phyloP scores from a whole-genome alignment of 768 basidiomycete genomes.

The Lentinus brumalis region DNA sequence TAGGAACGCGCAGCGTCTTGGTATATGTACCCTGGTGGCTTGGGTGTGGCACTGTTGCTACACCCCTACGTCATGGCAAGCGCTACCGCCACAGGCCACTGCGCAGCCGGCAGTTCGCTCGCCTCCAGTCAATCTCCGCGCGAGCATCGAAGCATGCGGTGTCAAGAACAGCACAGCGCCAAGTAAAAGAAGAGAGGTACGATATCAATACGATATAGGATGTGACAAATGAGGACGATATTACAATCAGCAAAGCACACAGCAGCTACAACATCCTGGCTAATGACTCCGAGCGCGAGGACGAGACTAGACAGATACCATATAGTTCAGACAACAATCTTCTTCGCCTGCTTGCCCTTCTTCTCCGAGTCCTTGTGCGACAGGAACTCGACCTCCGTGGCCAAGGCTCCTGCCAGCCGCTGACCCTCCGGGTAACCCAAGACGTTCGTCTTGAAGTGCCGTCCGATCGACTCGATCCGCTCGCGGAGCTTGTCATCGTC shows the following conservation, averaged over 20 bases:
- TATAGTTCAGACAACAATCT: constrained; percentile 61
- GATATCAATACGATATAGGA: constrained; percentile 17
- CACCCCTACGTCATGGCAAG: constrained; percentile 28
- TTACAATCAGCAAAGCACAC: constrained; percentile 26
- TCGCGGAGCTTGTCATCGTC: constrained; percentile 66
- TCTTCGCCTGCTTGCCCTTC: constrained; percentile 84
- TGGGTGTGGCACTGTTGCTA: constrained; percentile 18
- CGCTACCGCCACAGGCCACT: neutral
- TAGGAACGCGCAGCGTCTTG: constrained; percentile 14
- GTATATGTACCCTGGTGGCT: constrained; percentile 19
- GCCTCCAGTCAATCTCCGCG: neutral
- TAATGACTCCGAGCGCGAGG: neutral
- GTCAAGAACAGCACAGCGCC: neutral
- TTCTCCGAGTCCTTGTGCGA: constrained; percentile 95
- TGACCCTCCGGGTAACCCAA: constrained; percentile 78
- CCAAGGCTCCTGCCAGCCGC: constrained; percentile 80
- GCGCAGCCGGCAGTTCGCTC: neutral
- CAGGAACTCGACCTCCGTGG: constrained; percentile 93
- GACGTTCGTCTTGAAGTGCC: constrained; percentile 89
- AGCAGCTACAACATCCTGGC: constrained; percentile 12
- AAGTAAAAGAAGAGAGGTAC: neutral
- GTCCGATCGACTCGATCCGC: constrained; percentile 82
- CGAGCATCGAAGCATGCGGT: neutral
- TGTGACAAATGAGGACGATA: constrained; percentile 15
- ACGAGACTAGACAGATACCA: constrained; percentile 16